Base-by-base conservation (phyloP, 805 yeast species). In the Deakozyma indianensis region DNA sequence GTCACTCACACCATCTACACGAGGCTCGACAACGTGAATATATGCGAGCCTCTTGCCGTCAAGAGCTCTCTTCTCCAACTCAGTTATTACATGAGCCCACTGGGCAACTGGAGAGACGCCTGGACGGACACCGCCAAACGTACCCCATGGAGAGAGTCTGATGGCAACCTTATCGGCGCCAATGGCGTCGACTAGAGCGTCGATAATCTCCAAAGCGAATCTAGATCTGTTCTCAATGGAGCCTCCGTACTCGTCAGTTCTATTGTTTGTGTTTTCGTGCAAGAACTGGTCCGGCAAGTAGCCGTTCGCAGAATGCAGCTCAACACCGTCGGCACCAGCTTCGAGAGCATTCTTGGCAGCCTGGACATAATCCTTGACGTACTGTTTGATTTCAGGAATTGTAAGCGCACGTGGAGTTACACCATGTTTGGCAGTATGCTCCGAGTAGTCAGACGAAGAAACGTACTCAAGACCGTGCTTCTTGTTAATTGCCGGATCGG, bases 171-270 rank as follows among this genome's bases (percentile, higher is more conserved):
- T 48, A 32, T 62, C 57, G 4, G 67, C 64, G 3, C 70, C 73
- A 43, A 69, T 50, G 3, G 57, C 54, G 4, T 44, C 59, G 16
- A 46, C 52, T 15, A 69, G 58, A 3, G 69, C 70, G 46, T 68
- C 72, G 22, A 75, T 57, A 18, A 72, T 55, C 51, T 78, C 80
- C 24, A 70, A 51, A 7, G 69, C 50, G 44, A 78, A 65, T 41
- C 77, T 61, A 7, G 65, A 63, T 50, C 84, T 68, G 59, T 77
- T 77, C 53, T 76, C 82, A 45, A 77, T 64, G 2, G 72, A 62
- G 4, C 83, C 83, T 42, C 84, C 85, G 51, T 77, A 80, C 50
- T 70, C 66, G 55, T 80, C 86, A 1, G 72, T 70, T 55, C 86
- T 68, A 47, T 63, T 57, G 59, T 80, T 78, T 24, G 72, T 59